These are phyloP conservation scores for Hypoxylon sp. DNA, from an alignment of 2,329 filamentous ascomycete species.

Conservation along the genomic window DNA sequence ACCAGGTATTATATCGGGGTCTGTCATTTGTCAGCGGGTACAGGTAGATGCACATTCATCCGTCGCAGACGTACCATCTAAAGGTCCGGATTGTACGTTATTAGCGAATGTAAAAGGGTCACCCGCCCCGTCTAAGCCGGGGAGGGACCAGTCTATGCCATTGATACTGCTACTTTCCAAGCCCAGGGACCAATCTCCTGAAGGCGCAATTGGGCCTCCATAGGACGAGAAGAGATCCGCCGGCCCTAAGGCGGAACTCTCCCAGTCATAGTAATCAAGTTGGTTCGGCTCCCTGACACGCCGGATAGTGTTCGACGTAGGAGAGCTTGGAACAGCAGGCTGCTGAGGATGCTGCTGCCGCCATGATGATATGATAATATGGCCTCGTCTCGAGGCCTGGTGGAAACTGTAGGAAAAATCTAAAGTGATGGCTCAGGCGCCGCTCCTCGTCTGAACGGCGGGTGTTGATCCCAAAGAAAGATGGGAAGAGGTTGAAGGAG, in stretches of 20 bases:
- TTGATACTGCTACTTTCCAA: constrained; percentile 29
- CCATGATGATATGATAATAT: constrained; percentile 49
- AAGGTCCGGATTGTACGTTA: constrained; percentile 40
- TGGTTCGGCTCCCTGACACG: constrained; percentile 41
- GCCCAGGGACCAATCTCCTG: constrained; percentile 45
- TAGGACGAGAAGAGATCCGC: constrained; percentile 48
- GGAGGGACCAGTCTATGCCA: constrained; percentile 45
- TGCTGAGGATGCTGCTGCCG: constrained; percentile 21
- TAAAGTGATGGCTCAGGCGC: constrained; percentile 46
- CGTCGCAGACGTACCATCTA: constrained; percentile 43
- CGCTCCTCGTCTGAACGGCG: constrained; percentile 48
- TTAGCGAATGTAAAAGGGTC: constrained; percentile 42
- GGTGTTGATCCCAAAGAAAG: constrained; percentile 27
- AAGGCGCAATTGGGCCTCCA: constrained; percentile 41
- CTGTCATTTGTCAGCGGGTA: constrained; percentile 16
- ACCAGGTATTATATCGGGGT: constrained; percentile 41
- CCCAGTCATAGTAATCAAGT: constrained; percentile 40
- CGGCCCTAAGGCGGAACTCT: constrained; percentile 43
- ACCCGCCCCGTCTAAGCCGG: constrained; percentile 39
- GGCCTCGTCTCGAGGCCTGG: constrained; percentile 50
- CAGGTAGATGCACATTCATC: background rate
- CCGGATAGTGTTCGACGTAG: constrained; percentile 40
- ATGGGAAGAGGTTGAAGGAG: constrained; percentile 33
- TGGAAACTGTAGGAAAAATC: constrained; percentile 43
- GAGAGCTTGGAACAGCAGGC: constrained; percentile 35